Base-by-base conservation (phyloP, 1,284 basidiomycete species). In the Trametes hirsuta region DNA sequence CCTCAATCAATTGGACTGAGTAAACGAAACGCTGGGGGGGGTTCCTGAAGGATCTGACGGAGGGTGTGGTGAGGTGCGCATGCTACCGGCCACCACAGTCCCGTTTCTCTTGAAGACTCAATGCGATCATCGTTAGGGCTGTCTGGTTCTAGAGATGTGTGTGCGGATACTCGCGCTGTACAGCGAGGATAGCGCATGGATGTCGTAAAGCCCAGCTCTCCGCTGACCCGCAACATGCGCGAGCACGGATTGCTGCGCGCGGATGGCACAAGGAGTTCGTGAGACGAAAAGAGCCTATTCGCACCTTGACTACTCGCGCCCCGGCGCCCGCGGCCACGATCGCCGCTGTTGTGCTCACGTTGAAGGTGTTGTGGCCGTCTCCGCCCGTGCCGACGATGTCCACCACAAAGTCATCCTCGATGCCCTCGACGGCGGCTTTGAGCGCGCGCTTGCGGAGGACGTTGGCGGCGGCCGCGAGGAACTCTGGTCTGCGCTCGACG, bases 351-450 rank as follows among this genome's bases (percentile, higher is more conserved):
- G 97, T 98, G 70, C 94, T 97, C 46, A 98, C 96, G 74, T 99
- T 98, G 83, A 97, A 99, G 0, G 97, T 92, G 71, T 98, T 94
- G 77, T 97, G 89, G 0, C 96, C 96, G 76, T 98, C 97, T 11
- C 97, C 97, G n/a, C 97, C 97, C 0, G 90, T 92, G 14, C 91
- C 84, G 53, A 89, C 90, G 62, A 90, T 88, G 68, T 90, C 88
- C 25, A 91, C 89, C 24, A 91, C 79, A 63, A 90, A 89, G 68
- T 90, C 87, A 4, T 77, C 73, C 46, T 86, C 84, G 4, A 71
- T 71, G 50, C 84, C 83, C 61, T 85, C 80, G 37, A 93, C 79
- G 1, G 75, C 76, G 0, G 85, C 85, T 55, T 82, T 81, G 49
- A 93, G 72, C 4, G 93, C 85, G 47, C 88, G 84, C 36, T 82